Evolutionary conservation across 1,284 basidiomycete genomes (phyloP).

Genomic region (Xanthoconium separans): DNA sequence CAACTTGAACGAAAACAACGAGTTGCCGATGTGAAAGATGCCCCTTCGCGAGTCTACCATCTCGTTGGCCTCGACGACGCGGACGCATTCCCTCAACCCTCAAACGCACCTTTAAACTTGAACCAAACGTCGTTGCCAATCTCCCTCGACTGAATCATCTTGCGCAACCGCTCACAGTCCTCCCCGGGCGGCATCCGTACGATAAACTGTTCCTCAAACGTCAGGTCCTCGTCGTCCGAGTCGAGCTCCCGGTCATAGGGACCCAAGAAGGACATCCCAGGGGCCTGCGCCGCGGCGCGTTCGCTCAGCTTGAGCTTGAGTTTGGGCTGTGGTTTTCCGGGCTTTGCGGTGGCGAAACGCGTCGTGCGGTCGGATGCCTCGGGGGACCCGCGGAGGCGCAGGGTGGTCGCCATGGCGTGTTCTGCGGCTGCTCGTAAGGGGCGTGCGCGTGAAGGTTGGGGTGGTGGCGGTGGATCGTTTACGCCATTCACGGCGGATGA

Average conservation of each 20-base stretch:
- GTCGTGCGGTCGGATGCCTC: slow-evolving; percentile 47
- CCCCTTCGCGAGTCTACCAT: slow-evolving; percentile 85
- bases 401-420: slow-evolving; percentile 37
- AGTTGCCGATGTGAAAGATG: slow-evolving; percentile 84
- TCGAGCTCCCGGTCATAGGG: slow-evolving; percentile 94
- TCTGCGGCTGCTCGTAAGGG: slow-evolving; percentile 38
- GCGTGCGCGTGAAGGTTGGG: slow-evolving; percentile 26
- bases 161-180: slow-evolving; percentile 74
- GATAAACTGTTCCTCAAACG: slow-evolving; percentile 98
- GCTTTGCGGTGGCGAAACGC: slow-evolving; percentile 43
- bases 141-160: slow-evolving; percentile 80
- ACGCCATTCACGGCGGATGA: slow-evolving; percentile 28
- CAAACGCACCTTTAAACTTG: slow-evolving; percentile 87
- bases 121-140: slow-evolving; percentile 90
- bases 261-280: slow-evolving; percentile 81
- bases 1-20: slow-evolving; percentile 86
- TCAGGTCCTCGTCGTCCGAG: slow-evolving; percentile 90
- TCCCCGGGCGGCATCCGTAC: slow-evolving; percentile 86
- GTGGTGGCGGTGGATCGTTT: slow-evolving; percentile 8
- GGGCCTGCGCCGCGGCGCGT: slow-evolving; percentile 72
- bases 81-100: neutral
- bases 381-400: slow-evolving; percentile 43
- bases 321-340: slow-evolving; percentile 61
- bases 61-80: slow-evolving; percentile 7
- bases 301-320: slow-evolving; percentile 83